Conservation (phyloP, 1,284 basidiomycete species). For the Trichosporon asahii region DNA sequence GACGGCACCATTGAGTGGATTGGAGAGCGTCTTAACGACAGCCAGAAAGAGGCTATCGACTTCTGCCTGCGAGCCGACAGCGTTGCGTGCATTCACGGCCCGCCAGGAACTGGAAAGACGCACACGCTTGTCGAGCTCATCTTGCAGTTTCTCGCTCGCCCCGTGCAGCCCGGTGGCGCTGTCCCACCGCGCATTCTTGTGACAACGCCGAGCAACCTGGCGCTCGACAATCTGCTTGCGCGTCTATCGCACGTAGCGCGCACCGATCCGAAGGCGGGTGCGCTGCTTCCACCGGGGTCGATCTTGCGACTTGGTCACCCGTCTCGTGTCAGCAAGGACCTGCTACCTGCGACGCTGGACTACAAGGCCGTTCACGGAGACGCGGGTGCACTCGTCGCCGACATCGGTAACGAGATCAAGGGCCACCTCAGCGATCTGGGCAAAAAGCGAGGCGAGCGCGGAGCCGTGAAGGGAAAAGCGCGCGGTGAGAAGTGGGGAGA, state of each 20-base stretch:
- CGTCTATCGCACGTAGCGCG: conserved; percentile 55
- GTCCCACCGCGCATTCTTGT: conserved; percentile 56
- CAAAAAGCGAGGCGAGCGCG: conserved; percentile 72
- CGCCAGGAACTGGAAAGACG: conserved; percentile 90
- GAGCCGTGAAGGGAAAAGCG: conserved; percentile 60
- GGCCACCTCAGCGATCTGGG: conserved; percentile 63
- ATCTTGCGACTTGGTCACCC: conserved; percentile 87
- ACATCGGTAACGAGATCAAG: conserved; percentile 80
- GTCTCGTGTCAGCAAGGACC: conserved; percentile 76
- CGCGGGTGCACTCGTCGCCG: conserved; percentile 71
- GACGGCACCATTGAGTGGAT: conserved; percentile 61
- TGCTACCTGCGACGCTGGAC: conserved; percentile 81
- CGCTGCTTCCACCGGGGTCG: conserved; percentile 44
- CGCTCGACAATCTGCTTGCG: conserved; percentile 76
- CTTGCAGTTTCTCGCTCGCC: conserved; percentile 65
- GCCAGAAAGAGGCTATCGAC: conserved; percentile 70
- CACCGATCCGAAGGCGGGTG: conserved; percentile 29
- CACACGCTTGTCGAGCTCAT: conserved; percentile 88
- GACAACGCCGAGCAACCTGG: conserved; percentile 52
- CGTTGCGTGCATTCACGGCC: conserved; percentile 92
- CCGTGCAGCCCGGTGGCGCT: conserved; percentile 29
- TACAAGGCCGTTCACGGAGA: conserved; percentile 76
- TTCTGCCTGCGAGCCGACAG: conserved; percentile 56
- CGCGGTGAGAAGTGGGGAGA: conserved; percentile 87
- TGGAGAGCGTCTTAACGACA: conserved; percentile 71